Base-by-base conservation (phyloP, 176 grass and related monocot genomes). In the Ananas comosus region DNA sequence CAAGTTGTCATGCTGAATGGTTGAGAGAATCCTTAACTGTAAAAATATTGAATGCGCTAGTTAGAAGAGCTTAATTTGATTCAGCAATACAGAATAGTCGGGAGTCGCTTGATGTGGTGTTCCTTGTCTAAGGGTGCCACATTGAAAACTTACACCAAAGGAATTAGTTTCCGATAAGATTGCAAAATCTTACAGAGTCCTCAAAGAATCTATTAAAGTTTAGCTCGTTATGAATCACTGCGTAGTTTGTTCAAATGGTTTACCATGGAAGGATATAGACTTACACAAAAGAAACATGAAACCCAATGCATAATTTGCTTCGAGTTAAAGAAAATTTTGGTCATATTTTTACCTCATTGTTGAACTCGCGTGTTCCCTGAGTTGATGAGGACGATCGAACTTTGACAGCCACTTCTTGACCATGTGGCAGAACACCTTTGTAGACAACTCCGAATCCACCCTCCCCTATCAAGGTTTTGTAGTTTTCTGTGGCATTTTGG, bases 381-480 rank as follows among this genome's bases (percentile, higher is more conserved):
- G 81, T 79, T 12, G 84, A 91, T 42, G 88, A 79, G 23, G 78
- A 50, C 74, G 88, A 91, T 24, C 84, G 78, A 59, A 91, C 88
- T 53, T 91, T 91, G 63, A 91, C 88, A 47, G 88, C 88, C 27
- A 91, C 88, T 70, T 91, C 83, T 81, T 81, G 68, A 69, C 83
- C 88, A 83, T 87, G 74, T 64, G 84, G 64, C 72, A 91, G 71
- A 76, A 29, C 81, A 52, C 88, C 88, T 54, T 75, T 80, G 78
- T 87, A 91, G 76, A 91, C 88, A 50, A 78, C 50, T 84, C 88
- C 88, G 76, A 91, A 91, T 27, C 88, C 88, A 87, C 88, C 88
- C 68, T 79, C 88, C 72, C 88, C 88, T 72, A 91, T 87, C 75
- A 87, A 70, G 1, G 72, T 91, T 78, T 84, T 91, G 71, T 81